Conservation (phyloP, 257 asterid genomes). For the Prunella vulgaris region DNA sequence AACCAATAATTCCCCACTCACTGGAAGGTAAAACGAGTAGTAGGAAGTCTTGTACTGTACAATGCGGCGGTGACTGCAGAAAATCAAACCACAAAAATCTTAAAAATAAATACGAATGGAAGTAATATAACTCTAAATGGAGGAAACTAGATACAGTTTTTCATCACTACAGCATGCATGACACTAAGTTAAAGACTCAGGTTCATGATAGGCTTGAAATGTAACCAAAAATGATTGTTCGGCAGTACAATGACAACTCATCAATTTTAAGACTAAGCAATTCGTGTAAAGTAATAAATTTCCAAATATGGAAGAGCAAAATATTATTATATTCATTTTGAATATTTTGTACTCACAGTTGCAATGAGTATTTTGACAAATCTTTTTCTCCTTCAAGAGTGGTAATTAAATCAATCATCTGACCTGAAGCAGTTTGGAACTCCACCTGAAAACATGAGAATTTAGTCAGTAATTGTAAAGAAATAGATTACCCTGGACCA, state of each 20-base stretch:
- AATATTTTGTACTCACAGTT: slow-evolving; percentile 60
- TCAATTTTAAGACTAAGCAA: background rate
- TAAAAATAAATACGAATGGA: background rate
- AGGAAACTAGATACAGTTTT: background rate
- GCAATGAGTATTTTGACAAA: slow-evolving; percentile 72
- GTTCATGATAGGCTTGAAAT: background rate
- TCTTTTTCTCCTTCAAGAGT: slow-evolving; percentile 92
- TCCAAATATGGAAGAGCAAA: background rate
- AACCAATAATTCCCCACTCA: slow-evolving; percentile 32
- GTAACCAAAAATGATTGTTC: background rate
- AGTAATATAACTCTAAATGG: background rate
- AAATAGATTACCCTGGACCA: slow-evolving; percentile 26
- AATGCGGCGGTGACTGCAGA: slow-evolving; percentile 86
- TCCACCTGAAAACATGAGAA: slow-evolving; percentile 27
- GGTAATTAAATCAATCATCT: slow-evolving; percentile 92
- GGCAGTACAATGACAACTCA: background rate
- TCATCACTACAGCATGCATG: background rate
- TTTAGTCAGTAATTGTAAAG: slow-evolving; percentile 2
- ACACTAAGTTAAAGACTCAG: background rate
- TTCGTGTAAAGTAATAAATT: background rate
- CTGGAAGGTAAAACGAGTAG: slow-evolving; percentile 94
- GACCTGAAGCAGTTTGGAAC: slow-evolving; percentile 82
- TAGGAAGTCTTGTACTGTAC: slow-evolving; percentile 93
- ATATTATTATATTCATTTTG: background rate
- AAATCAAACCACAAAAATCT: slow-evolving; percentile 11